Base-by-base conservation (phyloP, 2,329 filamentous ascomycete genomes). In the Penicillium sp. region DNA sequence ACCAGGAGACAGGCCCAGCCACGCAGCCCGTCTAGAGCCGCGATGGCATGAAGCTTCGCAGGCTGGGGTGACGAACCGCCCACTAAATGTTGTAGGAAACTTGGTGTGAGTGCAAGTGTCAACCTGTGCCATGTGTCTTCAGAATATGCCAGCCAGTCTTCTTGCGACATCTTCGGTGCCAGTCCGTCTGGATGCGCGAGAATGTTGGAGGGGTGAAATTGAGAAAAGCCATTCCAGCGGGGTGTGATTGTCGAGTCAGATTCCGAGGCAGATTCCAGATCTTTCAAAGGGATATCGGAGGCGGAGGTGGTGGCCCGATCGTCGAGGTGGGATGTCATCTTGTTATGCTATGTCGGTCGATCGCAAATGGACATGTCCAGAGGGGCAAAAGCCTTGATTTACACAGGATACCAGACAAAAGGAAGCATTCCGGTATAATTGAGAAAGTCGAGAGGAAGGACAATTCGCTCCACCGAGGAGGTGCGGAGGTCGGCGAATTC, bases 1-100 rank as follows among this genome's bases (percentile, higher is more conserved):
- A 78, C 75, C 32, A 77, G 72, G 40, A 77, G 61, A 55, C 75
- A 72, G 27, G 75, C 75, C 68, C 75, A 75, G 48, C 75, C 75
- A 54, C 75, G 68, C 54, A 77, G 57, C 12, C 75, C 75, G 50
- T 77, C 75, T 31, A 77, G 65, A 31, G 72, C 73, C 16, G 72
- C 73, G 52, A 75, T 74, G 15, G 68, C 68, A 60, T 75, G 71
- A 12, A 70, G 63, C 41, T 69, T 71, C 9, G 64, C 49, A 6
- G 66, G 61, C 27, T 67, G 56, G 0, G 65, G 57, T 15, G 65
- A 62, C 27, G 66, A 56, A n/a, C 64, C 69, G 13, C 69, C 69
- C 5, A 73, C 64, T 50, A 61, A 63, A 25, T 68, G 65, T 35
- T 72, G 72, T 12, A 73, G 52, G 46, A 71, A 75, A 50, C 72